Base-by-base conservation (phyloP, 345 rosid genomes). In the Theobroma cacao region DNA sequence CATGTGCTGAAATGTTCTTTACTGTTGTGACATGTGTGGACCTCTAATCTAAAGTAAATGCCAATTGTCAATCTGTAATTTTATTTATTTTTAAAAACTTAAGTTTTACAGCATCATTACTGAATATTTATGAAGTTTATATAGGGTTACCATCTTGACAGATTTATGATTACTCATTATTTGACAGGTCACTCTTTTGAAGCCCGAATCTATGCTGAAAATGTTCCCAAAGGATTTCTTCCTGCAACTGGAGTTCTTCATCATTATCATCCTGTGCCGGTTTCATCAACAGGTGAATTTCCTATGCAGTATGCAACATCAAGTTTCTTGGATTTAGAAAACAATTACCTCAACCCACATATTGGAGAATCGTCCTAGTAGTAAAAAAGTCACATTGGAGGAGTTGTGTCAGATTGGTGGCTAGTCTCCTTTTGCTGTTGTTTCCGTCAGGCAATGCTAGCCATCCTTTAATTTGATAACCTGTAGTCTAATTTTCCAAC, bases 191-290 rank as follows among this genome's bases (percentile, higher is more conserved):
- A 93, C 71, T 96, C 99, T 78, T 95, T 95, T 89, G 98, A 95
- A 86, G 95, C 97, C 45, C 85, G 97, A 59, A 93, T 93, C 83
- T 92, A 95, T 70, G 99, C 98, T 70, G 99, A 95, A 90, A 95
- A 95, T 82, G 97, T 95, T 82, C 85, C 89, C 2, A 95, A 89
- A 77, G 97, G 97, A 70, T 95, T 92, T 87, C 99, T 95, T 81
- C 98, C 99, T 67, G 98, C 97, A 66, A 89, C 96, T 72, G 98
- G 99, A 75, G 87, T 91, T 84, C 96, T 95, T 72, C 92, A 88
- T 88, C 96, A 91, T 85, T 95, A 91, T 86, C 87, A 80, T 59
- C 99, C 94, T 45, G 86, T 84, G 55, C 83, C 90, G 72, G 86
- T 82, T 71, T 89, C 98, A 80, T 78, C 97, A 75, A 86, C 92